Evolutionary conservation across 768 basidiomycete genomes (phyloP).

Genomic region (Cystobasidium ongulense): DNA sequence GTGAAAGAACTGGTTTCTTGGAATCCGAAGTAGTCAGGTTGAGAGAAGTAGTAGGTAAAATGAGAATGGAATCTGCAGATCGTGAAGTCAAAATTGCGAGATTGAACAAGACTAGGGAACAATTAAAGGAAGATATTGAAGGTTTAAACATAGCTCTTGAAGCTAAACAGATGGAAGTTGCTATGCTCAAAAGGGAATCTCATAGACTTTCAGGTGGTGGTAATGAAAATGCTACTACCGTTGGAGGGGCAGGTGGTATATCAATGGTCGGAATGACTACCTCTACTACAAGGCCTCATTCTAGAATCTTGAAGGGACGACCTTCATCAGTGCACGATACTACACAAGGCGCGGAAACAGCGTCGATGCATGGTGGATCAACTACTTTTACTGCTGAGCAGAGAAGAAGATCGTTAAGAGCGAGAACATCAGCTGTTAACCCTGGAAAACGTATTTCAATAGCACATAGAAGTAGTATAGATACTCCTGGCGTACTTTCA

Average conservation of each 20-base stretch:
- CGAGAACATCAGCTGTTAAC: not conserved
- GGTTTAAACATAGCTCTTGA: conserved; percentile 42
- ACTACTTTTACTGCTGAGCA: conserved; percentile 1
- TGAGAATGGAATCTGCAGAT: conserved; percentile 40
- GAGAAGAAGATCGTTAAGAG: not conserved
- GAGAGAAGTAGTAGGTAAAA: conserved; percentile 32
- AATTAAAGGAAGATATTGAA: conserved; percentile 40
- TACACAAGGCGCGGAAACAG: not conserved
- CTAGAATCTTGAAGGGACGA: not conserved
- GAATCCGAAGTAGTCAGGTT: conserved; percentile 19
- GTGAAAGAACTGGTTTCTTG: conserved; percentile 10
- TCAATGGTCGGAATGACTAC: not conserved
- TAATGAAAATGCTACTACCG: not conserved
- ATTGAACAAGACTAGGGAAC: conserved; percentile 38
- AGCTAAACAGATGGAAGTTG: conserved; percentile 40
- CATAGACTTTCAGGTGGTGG: not conserved
- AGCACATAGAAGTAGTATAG: not conserved
- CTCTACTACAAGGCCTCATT: not conserved
- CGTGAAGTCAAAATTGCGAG: conserved; percentile 39
- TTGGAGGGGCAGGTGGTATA: not conserved
- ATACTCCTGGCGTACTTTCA: not conserved
- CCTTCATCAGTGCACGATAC: conserved; percentile 21
- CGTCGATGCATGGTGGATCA: not conserved
- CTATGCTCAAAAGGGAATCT: conserved; percentile 30
- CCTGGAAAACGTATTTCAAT: not conserved